Base-by-base conservation (phyloP, 495 filamentous ascomycete genomes). In the Massariosphaeria phaeospora region DNA sequence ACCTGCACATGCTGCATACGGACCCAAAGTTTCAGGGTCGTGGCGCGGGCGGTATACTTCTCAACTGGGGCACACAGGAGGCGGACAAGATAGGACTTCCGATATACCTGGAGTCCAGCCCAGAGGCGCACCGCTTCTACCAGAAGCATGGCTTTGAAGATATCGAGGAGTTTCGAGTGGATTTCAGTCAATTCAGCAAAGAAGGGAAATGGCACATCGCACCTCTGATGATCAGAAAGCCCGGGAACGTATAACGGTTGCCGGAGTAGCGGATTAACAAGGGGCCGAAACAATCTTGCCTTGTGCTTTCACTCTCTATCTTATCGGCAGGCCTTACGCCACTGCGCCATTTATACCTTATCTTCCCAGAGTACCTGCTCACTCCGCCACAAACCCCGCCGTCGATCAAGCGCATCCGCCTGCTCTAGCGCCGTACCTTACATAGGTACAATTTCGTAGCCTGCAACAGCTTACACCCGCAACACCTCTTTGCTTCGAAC, bases 71-170 rank as follows among this genome's bases (percentile, higher is more conserved):
- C 1, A 42, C 20, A n/a, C 21, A 39, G 2, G 44, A 48, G 31
- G 31, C 48, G 18, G 42, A 59, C 29, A 35, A 53, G 13, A n/a
- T 48, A 2, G n/a, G 41, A 7, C 27, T 53, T 5, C 46, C 48
- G 2, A 33, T 45, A 9, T 59, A 52, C 49, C 44, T 59, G 8
- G 56, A 59, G 25, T 23, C 30, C 10, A 39, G 12, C 23, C 30
- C 39, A 2, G 42, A 13, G n/a, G 56, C 24, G 1, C 21, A 53
- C n/a, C 18, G 10, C 12, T 51, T 59, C 13, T 59, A 59, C 26
- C 17, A 53, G 20, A 59, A 46, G 30, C 38, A 21, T 44, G 56
- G 41, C 1, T 59, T 59, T 34, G 17, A 48, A n/a, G 46, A 44
- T 25, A 25, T 58, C 0, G 21, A 45, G 8, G n/a, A 17, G 20